These are phyloP conservation scores for Arthroderma sp. DNA, from an alignment of 2,329 filamentous ascomycete genomes.

Conservation along the genomic window DNA sequence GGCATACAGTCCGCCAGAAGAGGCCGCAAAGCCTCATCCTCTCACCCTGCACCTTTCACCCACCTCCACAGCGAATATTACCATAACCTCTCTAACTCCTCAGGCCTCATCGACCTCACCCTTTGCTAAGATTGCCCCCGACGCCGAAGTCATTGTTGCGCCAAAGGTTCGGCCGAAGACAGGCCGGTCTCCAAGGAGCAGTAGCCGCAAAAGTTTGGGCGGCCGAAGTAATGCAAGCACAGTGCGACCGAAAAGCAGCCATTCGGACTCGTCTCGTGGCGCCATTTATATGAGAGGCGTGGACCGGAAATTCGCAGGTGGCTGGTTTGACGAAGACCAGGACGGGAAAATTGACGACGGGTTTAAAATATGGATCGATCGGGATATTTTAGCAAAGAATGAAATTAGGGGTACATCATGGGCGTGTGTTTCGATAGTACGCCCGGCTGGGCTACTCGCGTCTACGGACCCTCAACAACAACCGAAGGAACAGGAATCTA, in stretches of 20 bases:
- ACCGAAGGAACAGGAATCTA: conserved; percentile 51
- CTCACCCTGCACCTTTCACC: conserved; percentile 87
- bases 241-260: conserved; percentile 43
- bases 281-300: conserved; percentile 65
- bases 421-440: conserved; percentile 74
- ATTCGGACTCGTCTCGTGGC: conserved; percentile 48
- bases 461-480: conserved; percentile 56
- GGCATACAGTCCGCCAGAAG: conserved; percentile 40
- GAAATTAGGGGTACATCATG: conserved; percentile 64
- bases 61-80: conserved; percentile 87
- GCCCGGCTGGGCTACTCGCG: conserved; percentile 61
- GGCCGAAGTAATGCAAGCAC: conserved; percentile 63
- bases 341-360: conserved; percentile 41
- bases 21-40: conserved; percentile 52
- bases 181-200: conserved; percentile 50
- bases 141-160: conserved; percentile 93
- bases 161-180: conserved; percentile 72
- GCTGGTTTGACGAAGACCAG: conserved; percentile 65
- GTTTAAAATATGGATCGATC: conserved; percentile 73
- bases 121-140: conserved; percentile 85
- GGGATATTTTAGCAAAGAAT: conserved; percentile 57
- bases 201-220: conserved; percentile 58
- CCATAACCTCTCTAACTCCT: conserved; percentile 70
- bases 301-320: conserved; percentile 53
- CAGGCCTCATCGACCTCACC: conserved; percentile 51